These are phyloP conservation scores for Echria macrotheca DNA, from an alignment of 495 filamentous ascomycete genomes.

Conservation along the genomic window DNA sequence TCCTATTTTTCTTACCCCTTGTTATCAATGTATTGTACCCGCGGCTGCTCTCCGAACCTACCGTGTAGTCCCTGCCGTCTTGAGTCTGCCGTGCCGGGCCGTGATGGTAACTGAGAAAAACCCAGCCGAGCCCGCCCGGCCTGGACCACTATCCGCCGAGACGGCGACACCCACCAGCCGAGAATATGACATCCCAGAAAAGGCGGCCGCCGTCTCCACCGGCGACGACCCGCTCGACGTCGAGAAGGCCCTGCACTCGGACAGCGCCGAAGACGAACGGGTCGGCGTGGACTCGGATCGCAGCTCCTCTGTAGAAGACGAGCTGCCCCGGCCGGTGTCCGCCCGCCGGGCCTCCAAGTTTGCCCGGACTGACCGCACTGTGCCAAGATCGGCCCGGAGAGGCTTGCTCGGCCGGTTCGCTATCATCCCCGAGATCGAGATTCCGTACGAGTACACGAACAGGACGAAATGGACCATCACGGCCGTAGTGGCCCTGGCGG, in stretches of 20 bases:
- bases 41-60: no score
- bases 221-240: not conserved
- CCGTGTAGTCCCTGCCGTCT: no score
- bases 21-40: no score
- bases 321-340: constrained; percentile 18
- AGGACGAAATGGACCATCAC: constrained; percentile 84
- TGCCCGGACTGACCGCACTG: constrained; percentile 37
- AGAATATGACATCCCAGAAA: no score
- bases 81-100: no score
- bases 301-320: constrained; percentile 4
- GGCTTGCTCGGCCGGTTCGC: constrained; percentile 70
- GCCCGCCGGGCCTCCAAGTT: constrained; percentile 30
- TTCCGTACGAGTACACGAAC: constrained; percentile 65
- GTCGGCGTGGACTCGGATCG: not conserved
- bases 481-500: constrained; percentile 68
- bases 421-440: constrained; percentile 75
- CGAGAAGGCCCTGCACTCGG: not conserved
- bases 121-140: no score
- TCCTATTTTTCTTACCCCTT: no score
- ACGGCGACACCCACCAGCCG: no score
- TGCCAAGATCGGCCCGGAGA: constrained; percentile 64
- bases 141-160: no score
- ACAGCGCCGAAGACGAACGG: not conserved
- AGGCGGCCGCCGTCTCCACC: not conserved
- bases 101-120: no score